Evolutionary conservation across 371 early-diverging fungal genomes (phyloP).

Genomic region (Circinella minor): DNA sequence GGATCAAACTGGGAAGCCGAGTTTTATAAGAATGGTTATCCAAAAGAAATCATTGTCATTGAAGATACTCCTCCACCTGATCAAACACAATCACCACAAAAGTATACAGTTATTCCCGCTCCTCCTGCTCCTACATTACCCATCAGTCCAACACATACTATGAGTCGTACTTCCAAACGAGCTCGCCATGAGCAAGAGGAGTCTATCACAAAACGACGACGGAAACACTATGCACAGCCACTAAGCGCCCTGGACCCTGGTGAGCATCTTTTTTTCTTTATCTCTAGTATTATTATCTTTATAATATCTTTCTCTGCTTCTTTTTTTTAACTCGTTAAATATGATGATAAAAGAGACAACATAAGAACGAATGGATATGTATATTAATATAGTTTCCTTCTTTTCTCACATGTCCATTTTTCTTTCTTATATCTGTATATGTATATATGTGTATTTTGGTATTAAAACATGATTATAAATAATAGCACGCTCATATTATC

Average conservation of each 20-base stretch:
- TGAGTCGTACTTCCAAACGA: constrained; percentile 3
- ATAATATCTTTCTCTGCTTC: background rate
- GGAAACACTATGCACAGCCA: constrained; percentile 19
- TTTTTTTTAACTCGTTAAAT: too few relatives aligned
- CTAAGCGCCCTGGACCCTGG: constrained; percentile 18
- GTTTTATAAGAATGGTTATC: constrained; percentile 65
- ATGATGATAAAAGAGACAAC: too few relatives aligned
- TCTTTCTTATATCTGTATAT: too few relatives aligned
- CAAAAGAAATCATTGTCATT: constrained; percentile 67
- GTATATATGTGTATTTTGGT: too few relatives aligned
- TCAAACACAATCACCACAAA: constrained; percentile 15
- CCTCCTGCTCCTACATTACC: constrained; percentile 18
- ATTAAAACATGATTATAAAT: background rate
- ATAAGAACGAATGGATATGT: too few relatives aligned
- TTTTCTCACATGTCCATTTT: too few relatives aligned
- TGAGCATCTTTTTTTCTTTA: constrained; percentile 3
- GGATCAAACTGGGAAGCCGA: constrained; percentile 58
- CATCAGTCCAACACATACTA: constrained; percentile 6
- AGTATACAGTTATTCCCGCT: constrained; percentile 18
- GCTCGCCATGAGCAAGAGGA: constrained; percentile 4
- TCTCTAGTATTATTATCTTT: background rate
- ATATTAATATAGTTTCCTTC: too few relatives aligned
- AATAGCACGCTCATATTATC: background rate
- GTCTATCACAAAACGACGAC: constrained; percentile 13
- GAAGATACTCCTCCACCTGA: constrained; percentile 64